Conservation (phyloP, 192 early-diverging fungal species). For the Rhizophagus prolifer region DNA sequence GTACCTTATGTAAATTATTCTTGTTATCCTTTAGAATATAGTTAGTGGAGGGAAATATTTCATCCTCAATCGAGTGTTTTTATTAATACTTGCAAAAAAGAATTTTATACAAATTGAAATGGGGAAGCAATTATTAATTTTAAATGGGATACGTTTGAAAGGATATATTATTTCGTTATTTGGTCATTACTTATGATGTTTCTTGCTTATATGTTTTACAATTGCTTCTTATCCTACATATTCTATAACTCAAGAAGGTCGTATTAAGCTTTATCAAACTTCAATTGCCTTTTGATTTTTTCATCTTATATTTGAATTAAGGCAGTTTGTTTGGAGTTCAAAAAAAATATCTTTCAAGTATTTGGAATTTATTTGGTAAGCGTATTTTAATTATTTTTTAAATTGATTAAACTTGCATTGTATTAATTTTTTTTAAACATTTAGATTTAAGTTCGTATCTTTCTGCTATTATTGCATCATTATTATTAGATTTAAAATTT, state of each 20-base stretch:
- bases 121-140: conserved; percentile 17
- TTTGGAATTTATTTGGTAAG: conserved; percentile 20
- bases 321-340: background rate
- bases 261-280: background rate
- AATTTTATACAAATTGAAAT: background rate
- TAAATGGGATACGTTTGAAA: conserved; percentile 3
- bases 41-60: background rate
- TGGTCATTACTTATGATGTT: background rate
- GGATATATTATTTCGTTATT: background rate
- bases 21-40: background rate
- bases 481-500: conserved; percentile 14
- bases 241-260: background rate
- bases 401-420: background rate
- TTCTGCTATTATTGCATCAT: background rate
- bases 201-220: background rate
- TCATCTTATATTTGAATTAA: conserved; percentile 6
- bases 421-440: background rate
- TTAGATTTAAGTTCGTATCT: background rate
- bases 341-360: background rate
- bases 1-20: background rate
- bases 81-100: too few species aligned
- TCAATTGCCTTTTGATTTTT: background rate
- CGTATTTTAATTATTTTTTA: background rate
- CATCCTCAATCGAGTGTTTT: background rate
- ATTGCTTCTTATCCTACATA: background rate